These are phyloP conservation scores for Bidens hawaiensis DNA, from an alignment of 140 eudicot genomes.

Conservation along the genomic window DNA sequence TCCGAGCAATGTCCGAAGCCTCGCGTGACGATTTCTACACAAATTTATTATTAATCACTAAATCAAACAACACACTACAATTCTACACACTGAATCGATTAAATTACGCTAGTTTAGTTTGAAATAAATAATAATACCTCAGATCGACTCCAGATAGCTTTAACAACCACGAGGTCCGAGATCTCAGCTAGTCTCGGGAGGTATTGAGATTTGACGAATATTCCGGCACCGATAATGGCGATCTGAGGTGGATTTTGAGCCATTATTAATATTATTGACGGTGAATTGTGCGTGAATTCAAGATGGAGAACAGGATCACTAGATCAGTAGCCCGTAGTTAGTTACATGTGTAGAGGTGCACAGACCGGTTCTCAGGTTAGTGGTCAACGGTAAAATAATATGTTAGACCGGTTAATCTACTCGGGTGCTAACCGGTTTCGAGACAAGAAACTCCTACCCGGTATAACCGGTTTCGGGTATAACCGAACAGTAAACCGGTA, in stretches of 20 bases:
- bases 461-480: too few species aligned
- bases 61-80: background rate
- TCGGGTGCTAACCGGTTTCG: too few species aligned
- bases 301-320: conserved; percentile 2
- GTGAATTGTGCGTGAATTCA: background rate
- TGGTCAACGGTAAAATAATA: too few species aligned
- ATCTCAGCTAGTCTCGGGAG: conserved; percentile 90
- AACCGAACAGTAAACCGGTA: too few species aligned
- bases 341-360: too few species aligned
- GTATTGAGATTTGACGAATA: conserved; percentile 74
- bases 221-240: conserved; percentile 93
- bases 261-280: conserved; percentile 2
- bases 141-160: conserved; percentile 86
- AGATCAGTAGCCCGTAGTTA: too few species aligned
- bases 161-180: conserved; percentile 59
- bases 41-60: background rate
- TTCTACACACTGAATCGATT: background rate
- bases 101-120: too few species aligned
- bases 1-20: conserved; percentile 68
- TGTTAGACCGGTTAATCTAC: too few species aligned
- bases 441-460: too few species aligned
- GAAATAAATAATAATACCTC: conserved; percentile 47
- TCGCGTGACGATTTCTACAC: conserved; percentile 44
- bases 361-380: too few species aligned
- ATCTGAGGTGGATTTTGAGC: conserved; percentile 49